Conservation (phyloP, 768 basidiomycete genomes). For the Boletus bicolor region DNA sequence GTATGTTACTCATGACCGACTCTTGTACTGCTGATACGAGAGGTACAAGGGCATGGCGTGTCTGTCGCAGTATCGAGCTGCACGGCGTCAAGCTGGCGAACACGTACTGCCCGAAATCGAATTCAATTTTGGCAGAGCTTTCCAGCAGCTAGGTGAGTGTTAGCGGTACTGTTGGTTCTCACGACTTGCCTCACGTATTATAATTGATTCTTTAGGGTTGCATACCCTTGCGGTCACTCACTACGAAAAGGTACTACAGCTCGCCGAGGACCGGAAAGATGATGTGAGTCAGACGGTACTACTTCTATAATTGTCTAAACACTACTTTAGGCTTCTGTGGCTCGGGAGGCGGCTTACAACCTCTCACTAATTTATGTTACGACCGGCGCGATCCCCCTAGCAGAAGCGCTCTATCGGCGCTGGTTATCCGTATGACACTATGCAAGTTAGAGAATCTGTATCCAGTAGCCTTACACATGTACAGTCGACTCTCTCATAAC, state of each 20-base stretch:
- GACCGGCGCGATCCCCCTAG: constrained; percentile 71
- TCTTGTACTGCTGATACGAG: background rate
- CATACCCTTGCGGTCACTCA: constrained; percentile 79
- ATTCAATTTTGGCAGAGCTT: constrained; percentile 82
- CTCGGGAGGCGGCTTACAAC: constrained; percentile 40
- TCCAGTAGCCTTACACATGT: background rate
- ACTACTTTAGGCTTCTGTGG: constrained; percentile 6
- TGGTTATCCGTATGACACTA: constrained; percentile 77
- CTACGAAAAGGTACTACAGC: constrained; percentile 72
- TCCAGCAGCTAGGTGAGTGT: constrained; percentile 2
- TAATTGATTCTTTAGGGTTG: constrained; percentile 70
- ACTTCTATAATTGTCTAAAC: background rate
- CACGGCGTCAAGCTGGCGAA: constrained; percentile 44
- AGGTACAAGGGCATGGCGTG: constrained; percentile 76
- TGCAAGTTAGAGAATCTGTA: background rate
- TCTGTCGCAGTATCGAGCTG: constrained; percentile 68
- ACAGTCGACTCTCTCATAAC: no score
- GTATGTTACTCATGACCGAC: background rate
- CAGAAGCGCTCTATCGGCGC: constrained; percentile 63
- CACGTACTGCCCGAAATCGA: constrained; percentile 69
- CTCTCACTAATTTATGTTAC: constrained; percentile 76
- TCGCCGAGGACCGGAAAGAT: constrained; percentile 47
- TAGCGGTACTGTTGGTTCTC: background rate
- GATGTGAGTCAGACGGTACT: background rate
- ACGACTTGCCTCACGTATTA: background rate